Conservation (phyloP, 2,329 filamentous ascomycete species). For the Fusarium neocosmosporiellum region DNA sequence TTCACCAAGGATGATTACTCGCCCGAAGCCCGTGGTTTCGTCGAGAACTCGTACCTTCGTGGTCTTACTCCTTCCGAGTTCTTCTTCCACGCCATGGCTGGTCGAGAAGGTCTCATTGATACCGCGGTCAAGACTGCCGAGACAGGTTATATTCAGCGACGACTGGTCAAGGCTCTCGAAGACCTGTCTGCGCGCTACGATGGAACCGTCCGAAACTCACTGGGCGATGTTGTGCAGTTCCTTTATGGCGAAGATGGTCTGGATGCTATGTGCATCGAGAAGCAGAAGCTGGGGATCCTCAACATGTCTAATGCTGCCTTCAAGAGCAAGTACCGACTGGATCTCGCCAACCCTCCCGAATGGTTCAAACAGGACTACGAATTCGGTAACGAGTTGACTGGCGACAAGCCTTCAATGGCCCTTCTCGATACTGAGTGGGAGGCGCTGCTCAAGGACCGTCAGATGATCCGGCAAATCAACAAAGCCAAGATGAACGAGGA, state of each 20-base stretch:
- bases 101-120: slow-evolving; percentile 99
- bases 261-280: slow-evolving; percentile 93
- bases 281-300: slow-evolving; percentile 89
- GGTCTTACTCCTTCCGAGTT: slow-evolving; percentile 96
- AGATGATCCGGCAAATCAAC: slow-evolving; percentile 77
- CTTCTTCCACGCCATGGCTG: slow-evolving; percentile 99
- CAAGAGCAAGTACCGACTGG: slow-evolving; percentile 83
- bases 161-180: slow-evolving; percentile 97
- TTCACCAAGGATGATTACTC: slow-evolving; percentile 99
- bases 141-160: slow-evolving; percentile 98
- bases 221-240: slow-evolving; percentile 97
- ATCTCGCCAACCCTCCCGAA: slow-evolving; percentile 70
- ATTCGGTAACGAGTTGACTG: slow-evolving; percentile 85
- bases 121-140: slow-evolving; percentile 99
- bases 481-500: slow-evolving; percentile 79
- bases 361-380: slow-evolving; percentile 72
- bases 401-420: slow-evolving; percentile 87
- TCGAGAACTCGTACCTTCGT: slow-evolving; percentile 98
- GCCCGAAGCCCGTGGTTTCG: slow-evolving; percentile 94
- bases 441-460: slow-evolving; percentile 77
- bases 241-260: slow-evolving; percentile 97
- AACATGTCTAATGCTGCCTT: slow-evolving; percentile 83
- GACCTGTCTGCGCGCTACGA: slow-evolving; percentile 98
- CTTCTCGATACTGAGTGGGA: slow-evolving; percentile 92
- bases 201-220: slow-evolving; percentile 94